Evolutionary conservation across 805 yeast genomes (phyloP).

Genomic region (Hanseniaspora clermontiae): DNA sequence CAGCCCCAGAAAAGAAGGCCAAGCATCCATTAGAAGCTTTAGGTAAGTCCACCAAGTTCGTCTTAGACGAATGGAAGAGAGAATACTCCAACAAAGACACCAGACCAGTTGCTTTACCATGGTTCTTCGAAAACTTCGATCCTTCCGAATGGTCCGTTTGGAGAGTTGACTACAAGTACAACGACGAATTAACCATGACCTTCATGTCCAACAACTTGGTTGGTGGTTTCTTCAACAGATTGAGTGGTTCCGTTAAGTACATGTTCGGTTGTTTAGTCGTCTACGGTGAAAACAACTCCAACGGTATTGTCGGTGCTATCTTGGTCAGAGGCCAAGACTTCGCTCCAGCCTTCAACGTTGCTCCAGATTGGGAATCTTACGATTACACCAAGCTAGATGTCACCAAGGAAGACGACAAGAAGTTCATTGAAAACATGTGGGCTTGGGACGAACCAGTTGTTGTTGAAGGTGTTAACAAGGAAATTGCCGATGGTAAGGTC

Average conservation of each 20-base stretch:
- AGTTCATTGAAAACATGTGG: conserved; percentile 79
- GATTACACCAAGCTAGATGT: conserved; percentile 70
- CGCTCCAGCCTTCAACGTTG: conserved; percentile 90
- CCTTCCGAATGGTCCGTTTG: conserved; percentile 85
- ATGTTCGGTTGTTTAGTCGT: conserved; percentile 89
- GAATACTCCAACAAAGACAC: conserved; percentile 91
- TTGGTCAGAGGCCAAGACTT: conserved; percentile 88
- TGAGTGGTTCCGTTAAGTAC: conserved; percentile 81
- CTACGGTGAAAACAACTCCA: conserved; percentile 96
- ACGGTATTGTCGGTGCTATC: conserved; percentile 93
- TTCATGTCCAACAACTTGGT: conserved; percentile 95
- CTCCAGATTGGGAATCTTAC: conserved; percentile 99
- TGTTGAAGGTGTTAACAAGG: conserved; percentile 66
- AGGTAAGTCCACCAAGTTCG: conserved; percentile 50
- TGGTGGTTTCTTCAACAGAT: conserved; percentile 95
- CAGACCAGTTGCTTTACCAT: conserved; percentile 80
- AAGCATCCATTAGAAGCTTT: conserved; percentile 82
- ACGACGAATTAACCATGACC: conserved; percentile 87
- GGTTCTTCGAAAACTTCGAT: conserved; percentile 92
- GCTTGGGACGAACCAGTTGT: conserved; percentile 95
- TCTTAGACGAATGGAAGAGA: conserved; percentile 85
- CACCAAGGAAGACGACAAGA: conserved; percentile 61
- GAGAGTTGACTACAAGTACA: conserved; percentile 90
- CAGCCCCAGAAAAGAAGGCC: conserved; percentile 48
- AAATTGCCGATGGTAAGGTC: conserved; percentile 95